Percentiles rank a stretch among this genome's conserved stretches.
These are phyloP conservation scores for Acacia crassicarpa DNA, from an alignment of 306 rosid species.

Conservation along the genomic window DNA sequence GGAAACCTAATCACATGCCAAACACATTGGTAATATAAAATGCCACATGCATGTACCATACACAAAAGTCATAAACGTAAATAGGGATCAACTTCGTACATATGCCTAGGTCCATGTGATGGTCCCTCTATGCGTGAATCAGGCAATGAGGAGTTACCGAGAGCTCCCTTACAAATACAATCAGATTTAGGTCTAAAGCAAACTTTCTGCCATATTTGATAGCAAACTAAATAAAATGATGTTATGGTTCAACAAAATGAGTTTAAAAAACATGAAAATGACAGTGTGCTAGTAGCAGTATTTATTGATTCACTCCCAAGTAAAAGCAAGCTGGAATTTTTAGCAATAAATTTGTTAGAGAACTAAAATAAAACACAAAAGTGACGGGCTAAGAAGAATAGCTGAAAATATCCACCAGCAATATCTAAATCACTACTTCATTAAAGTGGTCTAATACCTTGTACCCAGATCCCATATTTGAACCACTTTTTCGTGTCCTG, in stretches of 20 bases:
- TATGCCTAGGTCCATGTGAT: neutral
- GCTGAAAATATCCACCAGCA: slow-evolving; percentile 3
- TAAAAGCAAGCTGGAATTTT: neutral
- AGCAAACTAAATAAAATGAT: neutral
- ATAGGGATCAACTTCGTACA: neutral
- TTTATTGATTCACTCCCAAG: neutral
- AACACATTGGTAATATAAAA: slow-evolving; percentile 14
- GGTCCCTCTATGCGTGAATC: slow-evolving; percentile 8
- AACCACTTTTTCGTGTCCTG: slow-evolving; percentile 71
- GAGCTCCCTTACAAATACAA: neutral
- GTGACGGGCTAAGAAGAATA: neutral
- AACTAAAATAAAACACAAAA: neutral
- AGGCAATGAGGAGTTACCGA: neutral
- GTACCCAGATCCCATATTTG: slow-evolving; percentile 56
- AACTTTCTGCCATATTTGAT: slow-evolving; percentile 6
- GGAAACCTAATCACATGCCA: slow-evolving; percentile 20
- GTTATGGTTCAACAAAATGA: slow-evolving; percentile 23
- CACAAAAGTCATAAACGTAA: neutral
- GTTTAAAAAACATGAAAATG: slow-evolving; percentile 4
- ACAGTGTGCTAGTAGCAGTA: slow-evolving; percentile 8
- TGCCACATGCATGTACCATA: neutral
- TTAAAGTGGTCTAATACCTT: slow-evolving; percentile 51
- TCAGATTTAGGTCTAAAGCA: slow-evolving; percentile 2
- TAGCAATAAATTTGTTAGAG: slow-evolving; percentile 12
- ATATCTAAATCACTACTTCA: slow-evolving; percentile 21